Percentiles rank a stretch among this genome's conserved stretches.
phyloP scores from a whole-genome alignment of 495 filamentous ascomycete genomes.

The Jackrogersella minutella region DNA sequence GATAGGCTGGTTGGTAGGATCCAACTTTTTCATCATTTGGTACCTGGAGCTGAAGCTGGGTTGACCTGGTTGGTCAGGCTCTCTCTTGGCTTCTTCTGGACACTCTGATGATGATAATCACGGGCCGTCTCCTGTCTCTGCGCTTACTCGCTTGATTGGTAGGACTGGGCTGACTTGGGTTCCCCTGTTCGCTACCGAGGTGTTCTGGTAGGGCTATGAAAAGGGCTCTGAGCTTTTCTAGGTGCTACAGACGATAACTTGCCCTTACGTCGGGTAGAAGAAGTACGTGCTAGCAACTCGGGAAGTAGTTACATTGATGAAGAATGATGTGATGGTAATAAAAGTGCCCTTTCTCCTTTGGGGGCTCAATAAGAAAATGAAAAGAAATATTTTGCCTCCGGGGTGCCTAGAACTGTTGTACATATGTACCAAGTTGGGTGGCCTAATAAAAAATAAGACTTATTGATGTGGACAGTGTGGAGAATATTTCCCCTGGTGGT shows the following conservation, averaged over 20 bases:
- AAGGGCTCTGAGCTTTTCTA: not conserved
- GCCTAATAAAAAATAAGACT: constrained; percentile 22
- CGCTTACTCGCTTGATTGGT: constrained; percentile 2
- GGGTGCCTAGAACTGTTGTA: not conserved
- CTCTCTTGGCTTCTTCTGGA: not conserved
- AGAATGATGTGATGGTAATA: not conserved
- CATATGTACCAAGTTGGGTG: constrained; percentile 25
- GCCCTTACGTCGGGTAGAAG: not conserved
- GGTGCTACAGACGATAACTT: constrained; percentile 1
- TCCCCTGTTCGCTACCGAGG: constrained; percentile 12
- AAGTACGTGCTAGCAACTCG: constrained; percentile 10
- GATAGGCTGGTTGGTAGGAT: constrained; percentile 30
- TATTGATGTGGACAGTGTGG: constrained; percentile 31
- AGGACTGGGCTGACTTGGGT: constrained; percentile 2
- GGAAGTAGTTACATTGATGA: not conserved
- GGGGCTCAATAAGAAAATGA: constrained; percentile 16
- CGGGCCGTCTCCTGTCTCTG: constrained; percentile 1
- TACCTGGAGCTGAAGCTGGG: constrained; percentile 35
- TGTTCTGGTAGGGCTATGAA: constrained; percentile 4
- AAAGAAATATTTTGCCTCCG: not conserved
- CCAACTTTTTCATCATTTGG: constrained; percentile 33
- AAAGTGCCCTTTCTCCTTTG: too few relatives aligned
- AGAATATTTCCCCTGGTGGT: constrained; percentile 18
- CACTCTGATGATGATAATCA: constrained; percentile 17
- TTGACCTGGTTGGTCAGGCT: constrained; percentile 21